Conservation (phyloP, 2,329 filamentous ascomycete species). For the Hymenoscyphus linearis region DNA sequence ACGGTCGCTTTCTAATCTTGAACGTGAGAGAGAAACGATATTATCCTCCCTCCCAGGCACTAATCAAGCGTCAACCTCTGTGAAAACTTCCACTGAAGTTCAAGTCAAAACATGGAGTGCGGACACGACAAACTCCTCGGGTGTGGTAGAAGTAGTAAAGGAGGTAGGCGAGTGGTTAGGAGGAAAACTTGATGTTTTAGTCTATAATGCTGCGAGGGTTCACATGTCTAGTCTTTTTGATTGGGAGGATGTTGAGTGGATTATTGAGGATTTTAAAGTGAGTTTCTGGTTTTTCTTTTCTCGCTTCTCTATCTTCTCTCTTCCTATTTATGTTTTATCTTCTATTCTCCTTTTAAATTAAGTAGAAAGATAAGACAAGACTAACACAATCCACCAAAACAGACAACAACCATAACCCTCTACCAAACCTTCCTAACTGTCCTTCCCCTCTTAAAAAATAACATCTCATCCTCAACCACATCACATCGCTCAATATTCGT, state of each 20-base stretch:
- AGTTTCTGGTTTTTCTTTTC: too few species aligned
- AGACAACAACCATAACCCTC: constrained; percentile 3
- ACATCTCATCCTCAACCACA: not conserved
- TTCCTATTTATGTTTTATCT: too few species aligned
- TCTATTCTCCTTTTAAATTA: too few species aligned
- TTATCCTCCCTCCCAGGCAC: not conserved
- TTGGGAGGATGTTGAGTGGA: not conserved
- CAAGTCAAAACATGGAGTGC: not conserved
- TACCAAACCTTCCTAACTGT: not conserved
- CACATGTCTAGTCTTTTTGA: not conserved
- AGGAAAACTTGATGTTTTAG: not conserved
- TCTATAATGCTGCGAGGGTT: constrained; percentile 4
- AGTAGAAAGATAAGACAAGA: not conserved
- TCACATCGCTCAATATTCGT: too few species aligned
- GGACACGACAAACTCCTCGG: not conserved
- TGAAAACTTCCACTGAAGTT: too few species aligned
- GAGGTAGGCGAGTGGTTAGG: not conserved
- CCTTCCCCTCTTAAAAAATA: not conserved
- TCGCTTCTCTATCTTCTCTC: too few species aligned
- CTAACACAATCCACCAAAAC: not conserved
- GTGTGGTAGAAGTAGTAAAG: not conserved
- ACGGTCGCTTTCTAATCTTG: not conserved
- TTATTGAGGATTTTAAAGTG: not conserved
- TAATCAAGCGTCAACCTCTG: too few species aligned
- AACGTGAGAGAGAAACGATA: not conserved